Conservation (phyloP, 2,329 filamentous ascomycete genomes). For the Dothistroma septosporum region DNA sequence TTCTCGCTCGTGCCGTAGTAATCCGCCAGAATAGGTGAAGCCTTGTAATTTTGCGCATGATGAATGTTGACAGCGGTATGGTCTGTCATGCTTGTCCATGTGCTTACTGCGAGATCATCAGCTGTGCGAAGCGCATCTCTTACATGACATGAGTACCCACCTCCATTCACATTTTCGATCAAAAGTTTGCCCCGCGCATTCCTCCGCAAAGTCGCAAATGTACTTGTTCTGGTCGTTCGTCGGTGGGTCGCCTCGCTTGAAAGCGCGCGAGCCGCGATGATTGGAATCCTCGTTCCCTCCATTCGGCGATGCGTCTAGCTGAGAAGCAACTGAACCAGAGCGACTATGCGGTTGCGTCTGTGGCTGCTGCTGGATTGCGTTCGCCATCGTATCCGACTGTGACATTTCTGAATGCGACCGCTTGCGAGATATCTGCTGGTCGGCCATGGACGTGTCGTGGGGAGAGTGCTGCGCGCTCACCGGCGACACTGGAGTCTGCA, state of each 20-base stretch:
- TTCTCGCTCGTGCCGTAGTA: conserved; percentile 85
- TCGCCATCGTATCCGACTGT: conserved; percentile 14
- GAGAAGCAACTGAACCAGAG: conserved; percentile 15
- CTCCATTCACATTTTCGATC: conserved; percentile 89
- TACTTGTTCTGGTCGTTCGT: conserved; percentile 70
- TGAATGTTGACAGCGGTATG: conserved; percentile 78
- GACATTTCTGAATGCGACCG: conserved; percentile 32
- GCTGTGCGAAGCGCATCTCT: conserved; percentile 4
- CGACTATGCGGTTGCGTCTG: conserved; percentile 5
- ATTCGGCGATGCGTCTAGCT: conserved; percentile 9
- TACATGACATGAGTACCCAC: conserved; percentile 53
- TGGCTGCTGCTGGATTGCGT: background rate
- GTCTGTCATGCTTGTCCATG: conserved; percentile 96
- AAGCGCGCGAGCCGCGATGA: conserved; percentile 24
- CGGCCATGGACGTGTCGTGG: conserved; percentile 20
- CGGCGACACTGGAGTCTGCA: conserved; percentile 26
- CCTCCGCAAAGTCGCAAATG: conserved; percentile 62
- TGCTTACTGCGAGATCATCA: conserved; percentile 65
- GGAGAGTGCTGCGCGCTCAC: conserved; percentile 26
- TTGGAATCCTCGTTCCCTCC: conserved; percentile 15
- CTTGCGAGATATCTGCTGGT: conserved; percentile 24
- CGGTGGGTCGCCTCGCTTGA: conserved; percentile 48
- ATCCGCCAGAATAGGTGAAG: conserved; percentile 90
- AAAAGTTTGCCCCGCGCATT: conserved; percentile 69
- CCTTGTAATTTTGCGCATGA: conserved; percentile 88